Evolutionary conservation across 2,329 filamentous ascomycete genomes (phyloP), one percentile per base, ranked within the genome.

Genomic region (Exophiala spinifera): DNA sequence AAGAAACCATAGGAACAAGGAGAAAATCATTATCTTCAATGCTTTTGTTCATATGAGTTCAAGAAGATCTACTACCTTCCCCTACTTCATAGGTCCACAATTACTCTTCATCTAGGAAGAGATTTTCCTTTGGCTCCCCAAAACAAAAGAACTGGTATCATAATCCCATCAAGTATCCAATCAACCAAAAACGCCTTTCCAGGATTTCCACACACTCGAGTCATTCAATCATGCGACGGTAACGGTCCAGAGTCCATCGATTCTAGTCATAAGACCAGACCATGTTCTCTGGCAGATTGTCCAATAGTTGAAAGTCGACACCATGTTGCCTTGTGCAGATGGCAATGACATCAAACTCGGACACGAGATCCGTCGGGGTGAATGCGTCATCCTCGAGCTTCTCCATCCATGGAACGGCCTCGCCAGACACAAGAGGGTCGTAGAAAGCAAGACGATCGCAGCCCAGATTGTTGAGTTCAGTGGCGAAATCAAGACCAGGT

Each of bases 291-390:
- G 52, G 47, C 11, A 55, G 40, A 6, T 33, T 10, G 15, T 50
- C 40, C 13, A 55, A 33, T 20, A 50, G 40, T 3, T 51, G 23
- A 13, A 45, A 55, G 47, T 55, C 52, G 13, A 55, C 47, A 33
- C 52, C 46, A 6, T 40, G 46, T 33, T 55, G 52, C 36, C 47
- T 42, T 14, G 15, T 56, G 74, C 75, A 7, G 66, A 69, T 19
- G 75, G 75, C 4, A 57, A 78, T 57, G 73, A 77, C 4, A 66
- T 78, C 5, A 74, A 79, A 64, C 72, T 77, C 39, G 73, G 73
- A 56, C 15, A 47, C 46, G 15, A 55, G 15, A 13, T 50, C 46
- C 14, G 44, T 23, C 8, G 43, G n/a, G 17, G 23, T 55, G 47
- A 55, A 55, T 11, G 25, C 46, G 15, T 33, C 52, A 13, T 50